These are phyloP conservation scores for Delphinella strobiligena DNA, from an alignment of 2,329 filamentous ascomycete genomes.

Conservation along the genomic window DNA sequence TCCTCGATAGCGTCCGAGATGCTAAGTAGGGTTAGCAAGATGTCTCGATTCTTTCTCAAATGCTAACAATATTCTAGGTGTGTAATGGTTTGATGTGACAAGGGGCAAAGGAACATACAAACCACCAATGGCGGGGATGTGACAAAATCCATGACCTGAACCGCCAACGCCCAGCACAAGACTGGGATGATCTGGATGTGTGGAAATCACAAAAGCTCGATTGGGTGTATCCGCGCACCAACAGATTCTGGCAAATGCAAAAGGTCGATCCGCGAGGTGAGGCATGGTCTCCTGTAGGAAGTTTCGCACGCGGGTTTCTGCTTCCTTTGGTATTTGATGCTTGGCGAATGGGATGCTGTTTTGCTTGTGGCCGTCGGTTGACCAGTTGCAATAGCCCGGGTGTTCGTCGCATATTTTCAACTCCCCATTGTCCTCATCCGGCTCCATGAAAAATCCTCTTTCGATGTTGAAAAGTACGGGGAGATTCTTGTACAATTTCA, in stretches of 20 bases:
- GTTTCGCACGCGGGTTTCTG: slow-evolving; percentile 33
- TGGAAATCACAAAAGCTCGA: slow-evolving; percentile 41
- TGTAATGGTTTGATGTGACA: no score
- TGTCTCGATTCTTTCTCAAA: no score
- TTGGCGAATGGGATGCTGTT: slow-evolving; percentile 27
- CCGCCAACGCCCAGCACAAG: slow-evolving; percentile 40
- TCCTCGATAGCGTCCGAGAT: slow-evolving; percentile 38
- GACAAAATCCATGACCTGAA: slow-evolving; percentile 42
- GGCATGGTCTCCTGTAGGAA: slow-evolving; percentile 40
- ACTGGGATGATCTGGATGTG: slow-evolving; percentile 32
- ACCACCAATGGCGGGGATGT: slow-evolving; percentile 38
- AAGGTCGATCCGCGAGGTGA: slow-evolving; percentile 36
- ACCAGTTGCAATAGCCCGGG: slow-evolving; percentile 43
- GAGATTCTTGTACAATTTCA: slow-evolving; percentile 32
- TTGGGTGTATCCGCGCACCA: slow-evolving; percentile 47
- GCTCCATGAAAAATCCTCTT: slow-evolving; percentile 39
- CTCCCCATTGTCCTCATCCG: slow-evolving; percentile 33
- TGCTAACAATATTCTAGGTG: no score
- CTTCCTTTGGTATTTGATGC: slow-evolving; percentile 35
- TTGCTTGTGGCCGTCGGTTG: slow-evolving; percentile 13
- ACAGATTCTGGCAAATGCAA: slow-evolving; percentile 42
- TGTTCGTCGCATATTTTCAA: slow-evolving; percentile 45
- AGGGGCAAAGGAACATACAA: slow-evolving; percentile 40
- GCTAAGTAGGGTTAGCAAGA: slow-evolving; percentile 34
- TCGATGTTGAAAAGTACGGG: slow-evolving; percentile 40